Conservation (phyloP, 116 monocot species). For the Phalaenopsis hybrid region DNA sequence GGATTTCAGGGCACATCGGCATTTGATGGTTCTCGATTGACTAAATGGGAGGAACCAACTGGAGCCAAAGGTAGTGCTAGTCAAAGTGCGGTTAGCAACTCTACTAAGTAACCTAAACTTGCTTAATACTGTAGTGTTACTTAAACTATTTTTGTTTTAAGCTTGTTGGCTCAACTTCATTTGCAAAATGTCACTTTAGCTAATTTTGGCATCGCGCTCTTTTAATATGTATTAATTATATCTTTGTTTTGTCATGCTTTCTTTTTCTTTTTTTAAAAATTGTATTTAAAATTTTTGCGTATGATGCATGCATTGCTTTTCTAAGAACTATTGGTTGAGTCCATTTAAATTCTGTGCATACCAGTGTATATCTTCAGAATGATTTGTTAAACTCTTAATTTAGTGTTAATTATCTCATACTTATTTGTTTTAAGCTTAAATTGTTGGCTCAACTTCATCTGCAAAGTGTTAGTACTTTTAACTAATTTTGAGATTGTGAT, state of each 20-base stretch:
- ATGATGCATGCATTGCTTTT: too few species aligned
- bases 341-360: too few species aligned
- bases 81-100: neutral
- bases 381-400: too few species aligned
- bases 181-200: neutral
- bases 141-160: neutral
- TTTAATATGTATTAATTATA: neutral
- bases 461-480: too few species aligned
- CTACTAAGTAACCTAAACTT: neutral
- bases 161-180: neutral
- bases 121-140: neutral
- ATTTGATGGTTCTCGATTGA: conserved; percentile 64
- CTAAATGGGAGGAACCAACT: conserved; percentile 96
- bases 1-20: conserved; percentile 65
- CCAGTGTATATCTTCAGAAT: too few species aligned
- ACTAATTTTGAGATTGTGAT: too few species aligned
- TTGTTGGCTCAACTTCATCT: too few species aligned
- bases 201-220: neutral
- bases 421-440: too few species aligned
- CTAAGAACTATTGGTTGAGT: too few species aligned
- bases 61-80: conserved; percentile 56
- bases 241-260: neutral
- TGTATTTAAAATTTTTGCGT: too few species aligned
- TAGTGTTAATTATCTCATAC: too few species aligned
- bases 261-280: neutral